These are phyloP conservation scores for Dissophora ornata DNA, from an alignment of 192 early-diverging fungal species.

Conservation along the genomic window DNA sequence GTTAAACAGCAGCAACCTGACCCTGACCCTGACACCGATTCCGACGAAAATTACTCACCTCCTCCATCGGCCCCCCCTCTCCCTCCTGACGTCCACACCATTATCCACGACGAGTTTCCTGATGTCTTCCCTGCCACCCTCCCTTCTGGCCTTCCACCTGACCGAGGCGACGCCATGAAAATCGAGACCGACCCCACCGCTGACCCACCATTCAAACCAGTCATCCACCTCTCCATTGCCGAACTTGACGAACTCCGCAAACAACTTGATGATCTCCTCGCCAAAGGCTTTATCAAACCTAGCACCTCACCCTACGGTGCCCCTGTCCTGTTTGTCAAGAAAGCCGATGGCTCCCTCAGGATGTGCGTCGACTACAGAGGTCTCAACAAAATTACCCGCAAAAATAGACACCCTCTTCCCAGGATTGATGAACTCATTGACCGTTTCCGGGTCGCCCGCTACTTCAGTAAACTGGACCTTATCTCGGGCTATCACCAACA, in stretches of 20 bases:
- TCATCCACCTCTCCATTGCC: constrained; percentile 28
- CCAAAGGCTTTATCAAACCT: no score
- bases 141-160: constrained; percentile 2
- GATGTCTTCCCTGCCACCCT: constrained; percentile 14
- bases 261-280: no score
- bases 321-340: no score
- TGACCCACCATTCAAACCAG: constrained; percentile 24
- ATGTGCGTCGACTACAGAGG: constrained; percentile 59
- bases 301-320: no score
- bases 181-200: background rate
- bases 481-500: constrained; percentile 48
- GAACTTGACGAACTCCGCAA: constrained; percentile 49
- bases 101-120: constrained; percentile 17
- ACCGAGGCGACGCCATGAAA: constrained; percentile 12
- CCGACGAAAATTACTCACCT: no score
- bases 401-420: constrained; percentile 64
- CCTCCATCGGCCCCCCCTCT: background rate
- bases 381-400: constrained; percentile 57
- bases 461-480: constrained; percentile 63
- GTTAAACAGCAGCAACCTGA: background rate
- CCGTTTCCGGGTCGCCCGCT: constrained; percentile 28
- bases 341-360: constrained; percentile 17
- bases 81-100: constrained; percentile 8
- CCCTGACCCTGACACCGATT: no score
- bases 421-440: no score